phyloP scores from a whole-genome alignment of 2,329 filamentous ascomycete genomes.

The Fusarium sp. region DNA sequence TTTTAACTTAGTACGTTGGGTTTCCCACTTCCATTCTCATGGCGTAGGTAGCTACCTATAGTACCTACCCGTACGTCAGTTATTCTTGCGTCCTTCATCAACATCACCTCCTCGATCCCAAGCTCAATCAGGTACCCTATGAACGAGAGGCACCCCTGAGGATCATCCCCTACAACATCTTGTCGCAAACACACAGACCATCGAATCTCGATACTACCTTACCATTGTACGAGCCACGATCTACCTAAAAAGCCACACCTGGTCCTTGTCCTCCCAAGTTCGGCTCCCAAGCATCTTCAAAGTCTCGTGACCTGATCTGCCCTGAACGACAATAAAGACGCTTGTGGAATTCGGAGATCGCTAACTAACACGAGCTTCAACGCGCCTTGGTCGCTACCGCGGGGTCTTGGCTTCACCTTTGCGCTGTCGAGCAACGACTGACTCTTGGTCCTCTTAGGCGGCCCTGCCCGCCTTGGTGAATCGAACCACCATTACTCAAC shows the following conservation, averaged over 20 bases:
- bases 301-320: slow-evolving; percentile 34
- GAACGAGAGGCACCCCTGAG: not conserved
- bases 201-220: not conserved
- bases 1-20: not conserved
- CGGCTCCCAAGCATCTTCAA: slow-evolving; percentile 9
- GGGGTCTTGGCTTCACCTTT: slow-evolving; percentile 12
- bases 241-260: slow-evolving; percentile 19
- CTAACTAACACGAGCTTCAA: slow-evolving; percentile 36
- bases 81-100: slow-evolving; percentile 27
- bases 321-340: slow-evolving; percentile 8
- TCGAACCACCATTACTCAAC: slow-evolving; percentile 32
- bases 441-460: slow-evolving; percentile 25
- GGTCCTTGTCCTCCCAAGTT: slow-evolving; percentile 29
- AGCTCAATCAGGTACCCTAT: not conserved
- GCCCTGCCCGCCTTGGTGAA: slow-evolving; percentile 29
- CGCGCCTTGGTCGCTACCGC: slow-evolving; percentile 21
- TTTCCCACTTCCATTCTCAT: slow-evolving; percentile 28
- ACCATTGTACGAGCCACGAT: slow-evolving; percentile 14
- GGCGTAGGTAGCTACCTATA: not conserved
- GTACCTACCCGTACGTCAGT: not conserved
- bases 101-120: slow-evolving; percentile 10
- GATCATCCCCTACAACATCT: not conserved
- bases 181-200: not conserved
- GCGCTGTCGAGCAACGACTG: slow-evolving; percentile 27
- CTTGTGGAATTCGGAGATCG: slow-evolving; percentile 18